These are phyloP conservation scores for Neurospora hispaniola DNA, from an alignment of 495 filamentous ascomycete species.

Conservation along the genomic window DNA sequence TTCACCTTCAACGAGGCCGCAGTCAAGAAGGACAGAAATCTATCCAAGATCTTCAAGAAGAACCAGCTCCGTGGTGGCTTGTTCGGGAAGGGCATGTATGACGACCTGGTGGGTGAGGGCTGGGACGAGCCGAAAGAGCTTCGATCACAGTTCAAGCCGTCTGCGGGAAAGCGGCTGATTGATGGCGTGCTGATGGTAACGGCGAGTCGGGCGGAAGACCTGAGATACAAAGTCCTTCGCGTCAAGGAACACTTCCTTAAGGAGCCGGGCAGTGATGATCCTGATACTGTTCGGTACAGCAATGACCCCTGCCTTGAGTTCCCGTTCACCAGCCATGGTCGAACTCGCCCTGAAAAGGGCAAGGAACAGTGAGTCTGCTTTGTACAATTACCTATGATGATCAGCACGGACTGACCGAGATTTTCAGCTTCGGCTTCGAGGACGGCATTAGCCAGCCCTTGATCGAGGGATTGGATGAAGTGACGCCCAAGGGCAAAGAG, in stretches of 20 bases:
- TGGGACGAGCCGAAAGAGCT: neutral
- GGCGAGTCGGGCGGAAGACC: neutral
- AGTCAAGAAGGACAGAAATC: neutral
- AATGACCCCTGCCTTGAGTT: neutral
- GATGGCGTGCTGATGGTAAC: slow-evolving; percentile 3
- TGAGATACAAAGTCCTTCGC: neutral
- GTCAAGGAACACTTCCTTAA: neutral
- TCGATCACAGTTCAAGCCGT: neutral
- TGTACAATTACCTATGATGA: neutral
- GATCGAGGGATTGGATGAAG: neutral
- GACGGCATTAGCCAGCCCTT: slow-evolving; percentile 3
- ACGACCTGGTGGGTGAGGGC: neutral
- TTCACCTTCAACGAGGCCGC: neutral
- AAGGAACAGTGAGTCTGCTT: neutral
- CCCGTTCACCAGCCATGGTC: neutral
- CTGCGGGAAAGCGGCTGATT: neutral
- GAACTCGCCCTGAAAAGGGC: neutral
- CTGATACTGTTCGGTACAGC: neutral
- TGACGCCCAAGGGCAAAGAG: neutral
- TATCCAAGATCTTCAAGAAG: neutral
- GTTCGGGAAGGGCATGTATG: neutral
- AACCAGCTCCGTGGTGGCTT: neutral
- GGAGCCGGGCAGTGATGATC: neutral
- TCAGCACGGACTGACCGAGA: neutral
- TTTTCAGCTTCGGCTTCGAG: slow-evolving; percentile 2